Base-by-base conservation (phyloP, 306 rosid genomes). In the Cucumis sativus region DNA sequence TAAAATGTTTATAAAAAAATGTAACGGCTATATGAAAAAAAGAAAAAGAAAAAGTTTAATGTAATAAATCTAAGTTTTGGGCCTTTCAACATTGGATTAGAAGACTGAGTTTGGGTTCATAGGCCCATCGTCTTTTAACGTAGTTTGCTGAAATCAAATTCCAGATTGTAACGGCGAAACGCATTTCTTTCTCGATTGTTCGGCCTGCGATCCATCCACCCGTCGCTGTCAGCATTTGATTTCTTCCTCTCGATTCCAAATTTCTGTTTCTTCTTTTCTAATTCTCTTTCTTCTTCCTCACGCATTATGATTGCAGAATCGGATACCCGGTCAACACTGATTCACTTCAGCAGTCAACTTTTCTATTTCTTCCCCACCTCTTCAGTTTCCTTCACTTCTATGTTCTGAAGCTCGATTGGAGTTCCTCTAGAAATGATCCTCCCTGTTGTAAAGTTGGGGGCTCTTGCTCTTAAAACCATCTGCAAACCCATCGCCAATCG, bases 401-500 rank as follows among this genome's bases (percentile, higher is more conserved):
- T 68, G 37, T 68, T 68, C 18, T 5, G 6, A 16, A 68, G n/a
- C 55, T 68, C 56, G 55, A 68, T 43, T 68, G 11, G 10, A 68
- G 35, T 68, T 68, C 21, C 6, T 43, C 49, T 43, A 61, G 78
- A 73, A 74, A 83, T 86, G 87, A 66, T 86, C 14, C 80, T 86
- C 40, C 89, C 89, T 35, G 74, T 82, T 17, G 78, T 81, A 3
- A 86, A 86, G 74, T 74, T 86, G 30, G 89, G 85, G 51, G 74
- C 87, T 57, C 89, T 86, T 15, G 80, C 77, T 21, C 80, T 86
- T 13, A 83, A 73, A 86, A 81, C 87, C 15, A 0, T 83, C 35
- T 81, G 83, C 71, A 86, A 86, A 81, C 89, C 87, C 61, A 66
- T 86, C 30, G 87, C 87, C 8, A 81, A 60, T 79, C 81, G 82